Conservation (phyloP, 2,329 filamentous ascomycete genomes). For the Arthrobotrys conoides region DNA sequence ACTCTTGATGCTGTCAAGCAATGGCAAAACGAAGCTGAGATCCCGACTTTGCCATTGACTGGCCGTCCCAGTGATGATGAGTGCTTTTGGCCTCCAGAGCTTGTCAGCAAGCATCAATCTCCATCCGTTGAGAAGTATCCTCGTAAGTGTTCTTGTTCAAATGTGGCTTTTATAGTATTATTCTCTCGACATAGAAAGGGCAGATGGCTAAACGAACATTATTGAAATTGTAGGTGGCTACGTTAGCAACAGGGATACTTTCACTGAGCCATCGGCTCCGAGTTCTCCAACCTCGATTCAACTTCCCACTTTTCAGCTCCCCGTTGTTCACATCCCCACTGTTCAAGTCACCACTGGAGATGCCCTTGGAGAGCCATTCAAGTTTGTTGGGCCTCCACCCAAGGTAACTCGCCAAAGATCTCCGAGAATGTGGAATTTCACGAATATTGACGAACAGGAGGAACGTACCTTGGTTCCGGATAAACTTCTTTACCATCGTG, state of each 20-base stretch:
- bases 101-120: conserved; percentile 22
- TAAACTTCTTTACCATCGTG: conserved; percentile 26
- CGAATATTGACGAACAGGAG: conserved; percentile 10
- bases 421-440: conserved; percentile 38
- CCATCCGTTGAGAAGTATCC: background rate
- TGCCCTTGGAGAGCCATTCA: background rate
- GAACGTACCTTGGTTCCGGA: conserved; percentile 22
- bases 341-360: background rate
- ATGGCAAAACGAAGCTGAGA: conserved; percentile 18
- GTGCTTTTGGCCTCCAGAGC: conserved; percentile 34
- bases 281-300: background rate
- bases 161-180: background rate
- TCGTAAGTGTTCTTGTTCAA: conserved; percentile 10
- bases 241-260: background rate
- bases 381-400: background rate
- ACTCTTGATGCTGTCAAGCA: conserved; percentile 33
- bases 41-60: background rate
- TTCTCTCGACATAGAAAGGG: too few species aligned
- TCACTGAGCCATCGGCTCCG: conserved; percentile 12
- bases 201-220: background rate
- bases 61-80: conserved; percentile 26
- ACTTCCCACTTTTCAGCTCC: background rate
- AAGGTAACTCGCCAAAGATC: conserved; percentile 23
- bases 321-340: background rate
- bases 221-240: background rate